Base-by-base conservation (phyloP, 2,329 filamentous ascomycete species). In the Colletotrichum sublineola region DNA sequence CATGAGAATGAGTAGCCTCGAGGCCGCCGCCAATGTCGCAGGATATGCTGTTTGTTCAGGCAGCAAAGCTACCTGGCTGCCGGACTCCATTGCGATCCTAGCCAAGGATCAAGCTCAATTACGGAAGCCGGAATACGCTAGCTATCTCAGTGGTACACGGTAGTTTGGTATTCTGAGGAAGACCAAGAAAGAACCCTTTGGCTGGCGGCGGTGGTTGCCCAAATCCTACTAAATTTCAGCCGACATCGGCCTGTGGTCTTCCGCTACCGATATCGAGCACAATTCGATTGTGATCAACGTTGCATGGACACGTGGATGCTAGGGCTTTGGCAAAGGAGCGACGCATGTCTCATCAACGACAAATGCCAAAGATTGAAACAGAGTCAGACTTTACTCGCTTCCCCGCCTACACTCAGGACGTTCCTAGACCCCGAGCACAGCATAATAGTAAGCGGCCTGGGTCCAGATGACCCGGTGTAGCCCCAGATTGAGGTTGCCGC, bases 1-100 rank as follows among this genome's bases (percentile, higher is more conserved):
- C 29, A 72, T 64, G 44, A 64, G 29, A 58, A 72, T 68, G 65
- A 38, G 52, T 66, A 60, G 24, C 52, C n/a, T n/a, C 60, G 20
- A n/a, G 15, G 36, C 52, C 56, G 42, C 48, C 52, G 11, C 31
- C 24, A 24, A 33, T 48, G 36, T 29, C 20, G 42, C 46, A 48
- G 12, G 38, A 42, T 42, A 5, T 40, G 44, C 46, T 44, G 56
- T 3, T 33, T 42, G 33, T 31, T 50, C 20, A 8, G 33, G 33
- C 33, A 31, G 33, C 31, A 46, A 50, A 24, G 36, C 14, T 52
- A 44, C 29, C 31, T 29, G 24, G 33, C 46, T 24, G 36, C 7
- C 64, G 31, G 40, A 18, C 50, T 42, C 42, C 40, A 68, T 52
- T 20, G 15, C 58, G 2, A 57, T 56, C 50, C 68, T 38, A n/a